Evolutionary conservation across 2,329 filamentous ascomycete genomes (phyloP), one percentile per base, ranked within the genome.

Genomic region (Ophiosphaerella narmari): DNA sequence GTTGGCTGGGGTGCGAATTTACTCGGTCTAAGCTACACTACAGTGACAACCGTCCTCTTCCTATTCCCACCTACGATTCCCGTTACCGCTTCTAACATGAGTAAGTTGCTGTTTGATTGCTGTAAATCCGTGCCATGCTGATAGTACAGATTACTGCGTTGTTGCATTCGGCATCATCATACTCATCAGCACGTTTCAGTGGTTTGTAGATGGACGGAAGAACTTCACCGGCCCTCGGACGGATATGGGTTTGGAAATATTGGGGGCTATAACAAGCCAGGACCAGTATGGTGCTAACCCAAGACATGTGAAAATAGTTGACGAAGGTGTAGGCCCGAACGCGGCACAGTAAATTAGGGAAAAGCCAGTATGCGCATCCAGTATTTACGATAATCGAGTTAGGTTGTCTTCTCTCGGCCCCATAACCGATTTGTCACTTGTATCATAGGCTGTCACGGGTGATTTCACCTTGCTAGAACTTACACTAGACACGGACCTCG

Each of bases 31-130:
- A 75, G 76, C 0, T 91, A 87, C 72, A 82, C 86, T 1, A 74
- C 84, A 11, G 68, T 91, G n/a, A 91, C 88, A 0, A 90, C 87
- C 0, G 83, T 90, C 1, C 78, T 91, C 0, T 91, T 91, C 72
- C 79, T 90, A 16, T 90, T 91, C 72, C 88, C 88, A 3, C 88
- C 88, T 0, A 80, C 79, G 7, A 65, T 86, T 4, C 86, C 86
- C 0, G 85, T 87, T 2, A 84, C 83, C 0, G 78, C 80, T 0
- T 82, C 75, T 59, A 90, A 83, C 73, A 91, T 91, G 88, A 91
- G 82, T 81, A 75, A 62, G 77, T 74, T 31, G 12, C 7, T 18
- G 2, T 14, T 21, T 36, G 13, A 31, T 5, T 9, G 4, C n/a
- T 26, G 4, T 23, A n/a, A 29, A 32, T 7, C 18, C 16, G 12